These are phyloP conservation scores for Scheffersomyces quercinus DNA, from an alignment of 1,139 yeast species.

Conservation along the genomic window DNA sequence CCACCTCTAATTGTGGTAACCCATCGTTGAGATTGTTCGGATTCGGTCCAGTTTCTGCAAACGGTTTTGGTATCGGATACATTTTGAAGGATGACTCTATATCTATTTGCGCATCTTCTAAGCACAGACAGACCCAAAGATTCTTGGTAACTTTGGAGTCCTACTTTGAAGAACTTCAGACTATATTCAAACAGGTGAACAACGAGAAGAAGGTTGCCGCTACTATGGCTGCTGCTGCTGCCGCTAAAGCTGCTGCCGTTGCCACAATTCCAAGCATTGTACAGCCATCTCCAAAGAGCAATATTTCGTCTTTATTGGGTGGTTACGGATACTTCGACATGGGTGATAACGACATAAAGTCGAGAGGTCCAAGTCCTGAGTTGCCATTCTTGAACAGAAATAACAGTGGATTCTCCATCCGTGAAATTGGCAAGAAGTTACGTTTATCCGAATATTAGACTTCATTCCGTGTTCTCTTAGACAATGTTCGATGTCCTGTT, in stretches of 20 bases:
- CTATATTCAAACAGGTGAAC: slow-evolving; percentile 50
- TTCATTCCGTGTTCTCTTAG: neutral
- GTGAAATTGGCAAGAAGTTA: slow-evolving; percentile 72
- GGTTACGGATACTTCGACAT: slow-evolving; percentile 80
- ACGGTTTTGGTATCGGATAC: slow-evolving; percentile 91
- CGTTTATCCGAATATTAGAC: slow-evolving; percentile 67
- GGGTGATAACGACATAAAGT: slow-evolving; percentile 68
- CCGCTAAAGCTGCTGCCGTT: slow-evolving; percentile 1
- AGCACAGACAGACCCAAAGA: slow-evolving; percentile 86
- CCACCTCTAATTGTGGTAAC: slow-evolving; percentile 62
- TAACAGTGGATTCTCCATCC: slow-evolving; percentile 49
- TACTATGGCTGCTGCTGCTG: slow-evolving; percentile 6
- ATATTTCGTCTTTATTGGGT: slow-evolving; percentile 58
- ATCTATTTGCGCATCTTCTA: slow-evolving; percentile 84
- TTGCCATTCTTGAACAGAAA: slow-evolving; percentile 52
- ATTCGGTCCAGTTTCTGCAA: slow-evolving; percentile 88
- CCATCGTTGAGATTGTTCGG: slow-evolving; percentile 87
- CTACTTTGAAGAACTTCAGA: slow-evolving; percentile 63
- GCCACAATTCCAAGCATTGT: slow-evolving; percentile 4
- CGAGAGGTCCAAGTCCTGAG: slow-evolving; percentile 72
- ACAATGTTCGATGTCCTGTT: neutral
- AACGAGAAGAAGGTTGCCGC: slow-evolving; percentile 5
- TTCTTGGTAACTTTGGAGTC: slow-evolving; percentile 74
- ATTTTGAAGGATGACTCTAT: slow-evolving; percentile 84
- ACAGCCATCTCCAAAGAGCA: slow-evolving; percentile 5